A percentile compares a stretch with the other conserved stretches of the same genome.
Evolutionary conservation across 2,329 filamentous ascomycete genomes (phyloP).

Genomic region (Neoascochyta sp.): DNA sequence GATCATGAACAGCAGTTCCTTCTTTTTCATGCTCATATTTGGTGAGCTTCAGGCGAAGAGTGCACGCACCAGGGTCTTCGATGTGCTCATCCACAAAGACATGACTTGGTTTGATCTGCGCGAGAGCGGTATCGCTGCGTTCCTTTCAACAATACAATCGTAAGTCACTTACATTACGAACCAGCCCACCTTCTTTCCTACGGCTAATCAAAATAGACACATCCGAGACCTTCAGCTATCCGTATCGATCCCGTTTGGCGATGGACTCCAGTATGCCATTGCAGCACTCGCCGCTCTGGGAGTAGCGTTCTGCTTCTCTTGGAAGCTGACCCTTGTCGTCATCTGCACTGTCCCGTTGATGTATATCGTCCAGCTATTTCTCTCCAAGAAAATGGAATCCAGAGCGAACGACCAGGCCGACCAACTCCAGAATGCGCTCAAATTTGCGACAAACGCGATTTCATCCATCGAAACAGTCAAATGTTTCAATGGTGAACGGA

Average conservation of each 20-base stretch:
- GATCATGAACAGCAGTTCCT: conserved; percentile 63
- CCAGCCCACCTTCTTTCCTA: too few species aligned
- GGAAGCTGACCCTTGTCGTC: conserved; percentile 78
- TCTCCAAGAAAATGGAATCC: conserved; percentile 60
- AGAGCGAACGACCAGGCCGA: conserved; percentile 67
- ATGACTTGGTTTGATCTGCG: conserved; percentile 79
- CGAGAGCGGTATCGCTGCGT: conserved; percentile 65
- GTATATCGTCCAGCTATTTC: conserved; percentile 54
- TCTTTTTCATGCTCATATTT: conserved; percentile 69
- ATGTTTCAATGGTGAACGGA: conserved; percentile 70
- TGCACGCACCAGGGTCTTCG: conserved; percentile 63
- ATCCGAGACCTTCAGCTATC: conserved; percentile 77
- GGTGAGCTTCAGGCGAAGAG: conserved; percentile 74
- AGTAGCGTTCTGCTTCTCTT: conserved; percentile 75
- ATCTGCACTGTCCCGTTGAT: conserved; percentile 70
- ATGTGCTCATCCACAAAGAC: conserved; percentile 65
- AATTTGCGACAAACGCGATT: conserved; percentile 66
- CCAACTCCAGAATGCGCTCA: conserved; percentile 67
- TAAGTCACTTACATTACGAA: conserved; percentile 53
- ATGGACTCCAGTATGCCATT: conserved; percentile 61
- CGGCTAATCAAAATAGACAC: conserved; percentile 57
- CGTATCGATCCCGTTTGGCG: conserved; percentile 74
- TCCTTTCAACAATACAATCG: conserved; percentile 71
- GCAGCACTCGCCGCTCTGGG: conserved; percentile 62
- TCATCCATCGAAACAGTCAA: conserved; percentile 81